phyloP scores from a whole-genome alignment of 768 basidiomycete species.

The Tricholoma hemisulphureum region DNA sequence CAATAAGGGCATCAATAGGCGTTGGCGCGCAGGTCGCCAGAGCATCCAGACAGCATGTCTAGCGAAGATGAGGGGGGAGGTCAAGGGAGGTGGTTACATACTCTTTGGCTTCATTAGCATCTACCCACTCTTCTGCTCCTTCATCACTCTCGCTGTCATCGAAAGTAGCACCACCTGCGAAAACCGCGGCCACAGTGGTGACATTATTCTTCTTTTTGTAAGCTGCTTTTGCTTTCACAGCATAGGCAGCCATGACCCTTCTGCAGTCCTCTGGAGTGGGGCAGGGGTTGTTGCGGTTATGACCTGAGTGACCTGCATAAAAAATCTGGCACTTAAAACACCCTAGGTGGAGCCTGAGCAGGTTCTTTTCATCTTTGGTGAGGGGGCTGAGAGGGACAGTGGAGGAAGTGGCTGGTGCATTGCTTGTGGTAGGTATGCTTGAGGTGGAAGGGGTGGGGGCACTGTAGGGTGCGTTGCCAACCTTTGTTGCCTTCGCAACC shows the following conservation, averaged over 20 bases:
- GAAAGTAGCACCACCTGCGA: neutral
- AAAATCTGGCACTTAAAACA: too few relatives aligned
- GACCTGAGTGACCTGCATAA: too few relatives aligned
- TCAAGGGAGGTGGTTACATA: neutral
- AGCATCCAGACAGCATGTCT: neutral
- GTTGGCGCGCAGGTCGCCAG: neutral
- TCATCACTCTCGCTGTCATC: neutral
- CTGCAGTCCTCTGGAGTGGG: constrained; percentile 2
- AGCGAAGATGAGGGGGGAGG: neutral
- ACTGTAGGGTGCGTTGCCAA: too few relatives aligned
- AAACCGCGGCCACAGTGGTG: neutral
- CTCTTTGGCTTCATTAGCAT: neutral
- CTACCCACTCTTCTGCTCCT: neutral
- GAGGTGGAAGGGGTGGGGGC: too few relatives aligned
- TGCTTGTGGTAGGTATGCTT: too few relatives aligned
- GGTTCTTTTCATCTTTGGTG: too few relatives aligned
- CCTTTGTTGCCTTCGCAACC: too few relatives aligned
- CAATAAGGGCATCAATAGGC: neutral
- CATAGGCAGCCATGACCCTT: neutral
- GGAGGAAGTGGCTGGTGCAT: too few relatives aligned
- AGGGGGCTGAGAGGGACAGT: too few relatives aligned
- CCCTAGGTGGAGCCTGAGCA: too few relatives aligned
- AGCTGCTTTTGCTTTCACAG: neutral
- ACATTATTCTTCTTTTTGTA: neutral
- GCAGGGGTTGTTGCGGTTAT: too few relatives aligned